Evolutionary conservation across 106 monocot species (phyloP).

Genomic region (Dioscorea zingiberensis): DNA sequence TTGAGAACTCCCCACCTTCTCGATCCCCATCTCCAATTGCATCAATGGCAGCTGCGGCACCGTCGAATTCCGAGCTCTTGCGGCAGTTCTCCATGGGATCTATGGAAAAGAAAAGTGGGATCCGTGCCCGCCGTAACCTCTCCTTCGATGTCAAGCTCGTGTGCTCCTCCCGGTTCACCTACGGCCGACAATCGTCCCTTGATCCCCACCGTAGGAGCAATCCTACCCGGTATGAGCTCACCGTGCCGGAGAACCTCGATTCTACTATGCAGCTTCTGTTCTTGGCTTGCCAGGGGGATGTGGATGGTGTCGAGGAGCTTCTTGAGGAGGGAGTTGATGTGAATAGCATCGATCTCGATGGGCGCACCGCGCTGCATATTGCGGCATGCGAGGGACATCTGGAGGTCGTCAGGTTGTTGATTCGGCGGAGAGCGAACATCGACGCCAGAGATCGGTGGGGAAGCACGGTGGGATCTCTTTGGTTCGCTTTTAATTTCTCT

Average conservation of each 20-base stretch:
- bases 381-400: conserved; percentile 76
- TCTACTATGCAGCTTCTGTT: conserved; percentile 80
- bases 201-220: conserved; percentile 28
- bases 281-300: conserved; percentile 63
- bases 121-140: background rate
- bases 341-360: conserved; percentile 87
- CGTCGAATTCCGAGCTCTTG: no score
- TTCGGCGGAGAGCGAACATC: conserved; percentile 60
- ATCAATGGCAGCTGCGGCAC: no score
- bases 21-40: no score
- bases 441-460: conserved; percentile 92
- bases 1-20: no score
- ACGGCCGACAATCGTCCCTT: conserved; percentile 56
- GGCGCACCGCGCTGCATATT: conserved; percentile 80
- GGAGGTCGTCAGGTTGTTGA: conserved; percentile 58
- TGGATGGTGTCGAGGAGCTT: conserved; percentile 46
- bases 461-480: conserved; percentile 51
- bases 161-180: conserved; percentile 18
- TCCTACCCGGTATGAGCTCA: conserved; percentile 29
- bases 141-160: conserved; percentile 6
- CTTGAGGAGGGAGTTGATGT: conserved; percentile 56
- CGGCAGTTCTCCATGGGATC: no score
- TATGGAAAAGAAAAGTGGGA: no score
- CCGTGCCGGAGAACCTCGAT: conserved; percentile 68
- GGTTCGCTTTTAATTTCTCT: background rate